Evolutionary conservation across 225 moss, liverwort and hornwort genomes (phyloP), one percentile per base, ranked within the genome.

Genomic region (Marchantia polymorpha): DNA sequence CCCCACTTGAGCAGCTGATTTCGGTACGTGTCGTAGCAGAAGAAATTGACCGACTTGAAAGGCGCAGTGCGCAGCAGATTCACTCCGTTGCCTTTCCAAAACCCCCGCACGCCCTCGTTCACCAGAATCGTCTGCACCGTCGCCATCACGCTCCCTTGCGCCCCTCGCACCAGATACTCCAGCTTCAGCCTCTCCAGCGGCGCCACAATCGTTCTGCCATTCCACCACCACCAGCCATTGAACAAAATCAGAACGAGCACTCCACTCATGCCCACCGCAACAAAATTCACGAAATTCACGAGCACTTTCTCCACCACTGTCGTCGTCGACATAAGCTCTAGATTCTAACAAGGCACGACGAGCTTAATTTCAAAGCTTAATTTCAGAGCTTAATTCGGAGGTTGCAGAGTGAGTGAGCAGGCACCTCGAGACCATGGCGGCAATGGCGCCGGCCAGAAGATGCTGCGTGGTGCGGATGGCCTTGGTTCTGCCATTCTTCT

Each of bases 41-140:
- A 86, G 71, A 89, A 89, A 76, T 89, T 89, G 64, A 89, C 74
- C 2, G 89, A 82, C 81, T 89, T 89, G 81, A 89, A 89, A 9
- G 89, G 89, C 50, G 89, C 86, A 26, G 84, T 89, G 46, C 89
- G 86, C 0, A 89, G 82, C 6, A 89, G 55, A 52, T 89, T 89
- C n/a, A 86, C 72, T 51, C 77, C 75, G 23, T 89, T 89, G 31
- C 89, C 89, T 81, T 82, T 89, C 89, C 89, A 89, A 47, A 89
- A 89, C 1, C 89, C 89, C 69, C 31, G 73, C 7, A 89, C 52
- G 15, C 89, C 89, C 77, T 86, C 89, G 3, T 47, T 72, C 16
- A 70, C 7, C 39, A 89, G 74, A 53, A 89, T 89, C 12, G 9
- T 77, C 27, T 68, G 79, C 64, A 89, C 7, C 8, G 86, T 85